A percentile compares a stretch with the other conserved stretches of the same genome.
These are phyloP conservation scores for Larix kaempferi DNA, from an alignment of 75 land plant genomes.

Conservation along the genomic window DNA sequence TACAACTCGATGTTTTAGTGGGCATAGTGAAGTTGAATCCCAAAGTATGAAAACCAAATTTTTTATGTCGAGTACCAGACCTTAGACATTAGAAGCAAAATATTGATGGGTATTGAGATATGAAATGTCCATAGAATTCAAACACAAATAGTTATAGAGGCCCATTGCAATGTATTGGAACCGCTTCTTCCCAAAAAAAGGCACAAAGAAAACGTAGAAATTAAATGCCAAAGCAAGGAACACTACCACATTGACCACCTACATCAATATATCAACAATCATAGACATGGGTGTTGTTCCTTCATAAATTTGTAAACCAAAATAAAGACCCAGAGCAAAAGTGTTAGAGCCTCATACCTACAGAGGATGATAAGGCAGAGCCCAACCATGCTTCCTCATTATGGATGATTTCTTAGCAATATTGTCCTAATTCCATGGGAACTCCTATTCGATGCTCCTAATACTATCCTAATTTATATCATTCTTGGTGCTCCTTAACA, in stretches of 20 bases:
- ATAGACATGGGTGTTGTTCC: background rate
- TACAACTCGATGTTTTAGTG: background rate
- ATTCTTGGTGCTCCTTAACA: too few relatives aligned
- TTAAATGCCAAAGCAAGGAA: conserved; percentile 88
- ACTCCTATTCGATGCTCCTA: too few relatives aligned
- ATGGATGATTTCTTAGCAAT: background rate
- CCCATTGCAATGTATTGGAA: conserved; percentile 65
- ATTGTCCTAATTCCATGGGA: too few relatives aligned
- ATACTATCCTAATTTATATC: too few relatives aligned
- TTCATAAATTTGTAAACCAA: background rate
- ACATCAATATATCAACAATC: conserved; percentile 6
- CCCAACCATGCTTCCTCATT: conserved; percentile 99
- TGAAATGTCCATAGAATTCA: background rate
- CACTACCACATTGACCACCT: conserved; percentile 95
- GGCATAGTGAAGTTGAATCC: background rate
- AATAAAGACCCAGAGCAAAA: background rate
- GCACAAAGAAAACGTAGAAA: conserved; percentile 93
- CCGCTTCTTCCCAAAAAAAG: conserved; percentile 74
- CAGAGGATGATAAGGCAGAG: conserved; percentile 98
- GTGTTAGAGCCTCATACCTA: conserved; percentile 43
- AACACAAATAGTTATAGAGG: conserved; percentile 19
- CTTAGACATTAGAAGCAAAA: background rate
- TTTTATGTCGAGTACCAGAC: background rate
- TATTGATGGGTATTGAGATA: background rate
- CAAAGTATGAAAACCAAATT: background rate